Conservation (phyloP, 140 eudicot genomes). For the Erigeron philadelphicus region DNA sequence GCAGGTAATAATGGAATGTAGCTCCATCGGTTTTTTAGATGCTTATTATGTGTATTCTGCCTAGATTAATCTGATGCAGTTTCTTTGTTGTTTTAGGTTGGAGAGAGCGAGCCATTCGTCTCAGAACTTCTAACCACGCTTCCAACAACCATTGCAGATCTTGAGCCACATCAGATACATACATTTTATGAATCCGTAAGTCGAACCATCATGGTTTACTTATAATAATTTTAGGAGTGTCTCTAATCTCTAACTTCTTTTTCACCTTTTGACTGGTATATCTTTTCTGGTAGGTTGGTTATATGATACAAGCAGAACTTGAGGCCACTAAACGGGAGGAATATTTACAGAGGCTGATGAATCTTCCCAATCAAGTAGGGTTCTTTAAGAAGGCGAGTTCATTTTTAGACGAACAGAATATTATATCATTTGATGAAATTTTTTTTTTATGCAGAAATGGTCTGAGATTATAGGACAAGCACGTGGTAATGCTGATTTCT, state of each 20-base stretch:
- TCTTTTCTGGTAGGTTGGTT: slow-evolving; percentile 57
- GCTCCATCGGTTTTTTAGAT: slow-evolving; percentile 1
- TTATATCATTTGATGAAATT: slow-evolving; percentile 21
- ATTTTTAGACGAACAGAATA: background rate
- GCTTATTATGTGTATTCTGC: background rate
- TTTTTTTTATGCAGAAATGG: slow-evolving; percentile 72
- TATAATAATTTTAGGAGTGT: background rate
- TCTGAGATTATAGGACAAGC: slow-evolving; percentile 92
- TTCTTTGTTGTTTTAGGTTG: slow-evolving; percentile 53
- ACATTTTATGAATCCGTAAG: slow-evolving; percentile 93
- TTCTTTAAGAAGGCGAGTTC: background rate
- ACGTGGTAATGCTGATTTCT: slow-evolving; percentile 72
- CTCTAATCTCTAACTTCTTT: background rate
- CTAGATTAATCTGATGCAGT: background rate
- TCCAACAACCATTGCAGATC: slow-evolving; percentile 78
- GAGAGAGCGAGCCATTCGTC: slow-evolving; percentile 94
- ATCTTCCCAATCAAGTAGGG: slow-evolving; percentile 83
- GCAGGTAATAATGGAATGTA: slow-evolving; percentile 65
- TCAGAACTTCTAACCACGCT: slow-evolving; percentile 88
- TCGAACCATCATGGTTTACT: slow-evolving; percentile 12
- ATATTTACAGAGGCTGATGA: slow-evolving; percentile 85
- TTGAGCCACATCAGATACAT: slow-evolving; percentile 96
- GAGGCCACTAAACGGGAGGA: slow-evolving; percentile 86
- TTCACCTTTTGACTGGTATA: background rate
- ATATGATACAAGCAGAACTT: slow-evolving; percentile 88